Evolutionary conservation across 2,329 filamentous ascomycete genomes (phyloP).

Genomic region (Clarireedia paspali): DNA sequence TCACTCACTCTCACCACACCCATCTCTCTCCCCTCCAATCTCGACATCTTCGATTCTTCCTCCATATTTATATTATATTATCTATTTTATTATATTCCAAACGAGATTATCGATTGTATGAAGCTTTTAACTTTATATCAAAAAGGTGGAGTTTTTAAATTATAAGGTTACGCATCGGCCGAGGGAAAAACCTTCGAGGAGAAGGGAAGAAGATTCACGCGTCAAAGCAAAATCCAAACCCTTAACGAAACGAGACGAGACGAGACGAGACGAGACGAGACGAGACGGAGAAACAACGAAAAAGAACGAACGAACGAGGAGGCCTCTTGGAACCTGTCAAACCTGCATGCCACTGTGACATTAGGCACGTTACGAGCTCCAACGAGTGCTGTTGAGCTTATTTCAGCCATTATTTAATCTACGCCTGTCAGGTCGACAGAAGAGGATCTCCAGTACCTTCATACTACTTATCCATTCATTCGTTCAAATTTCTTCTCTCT

Average conservation of each 20-base stretch:
- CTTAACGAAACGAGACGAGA: neutral
- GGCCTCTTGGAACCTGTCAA: neutral
- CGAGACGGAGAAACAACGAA: neutral
- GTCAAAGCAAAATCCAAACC: too few species aligned
- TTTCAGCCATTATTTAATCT: neutral
- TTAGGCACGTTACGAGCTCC: neutral
- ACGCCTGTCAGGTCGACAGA: neutral
- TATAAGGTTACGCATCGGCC: too few species aligned
- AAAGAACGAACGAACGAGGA: neutral
- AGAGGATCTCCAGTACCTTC: neutral
- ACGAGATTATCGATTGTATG: too few species aligned
- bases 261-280: neutral
- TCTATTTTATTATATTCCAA: too few species aligned
- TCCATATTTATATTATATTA: too few species aligned
- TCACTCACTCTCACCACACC: too few species aligned
- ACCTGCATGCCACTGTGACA: neutral
- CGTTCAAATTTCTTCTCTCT: neutral
- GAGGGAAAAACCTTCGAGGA: too few species aligned
- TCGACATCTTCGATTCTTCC: too few species aligned
- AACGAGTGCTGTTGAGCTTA: constrained; percentile 11
- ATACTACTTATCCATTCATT: neutral
- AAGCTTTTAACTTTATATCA: too few species aligned
- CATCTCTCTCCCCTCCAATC: too few species aligned
- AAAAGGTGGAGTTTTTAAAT: too few species aligned
- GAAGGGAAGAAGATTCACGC: too few species aligned